Conservation (phyloP, 495 filamentous ascomycete species). For the Bacidia rubella region DNA sequence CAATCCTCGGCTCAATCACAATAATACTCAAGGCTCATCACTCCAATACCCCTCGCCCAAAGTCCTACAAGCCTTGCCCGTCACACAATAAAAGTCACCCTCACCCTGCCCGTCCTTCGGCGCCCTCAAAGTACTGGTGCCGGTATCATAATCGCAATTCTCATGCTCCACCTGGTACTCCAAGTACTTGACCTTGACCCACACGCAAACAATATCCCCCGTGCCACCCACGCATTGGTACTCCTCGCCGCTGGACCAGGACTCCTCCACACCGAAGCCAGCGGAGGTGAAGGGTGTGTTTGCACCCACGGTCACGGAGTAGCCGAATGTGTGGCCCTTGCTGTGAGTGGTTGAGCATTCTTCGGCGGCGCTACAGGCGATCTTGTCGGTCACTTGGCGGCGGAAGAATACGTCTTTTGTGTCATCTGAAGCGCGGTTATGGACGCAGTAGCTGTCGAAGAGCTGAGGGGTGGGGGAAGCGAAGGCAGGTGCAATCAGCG, state of each 20-base stretch:
- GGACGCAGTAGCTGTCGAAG: too few relatives aligned
- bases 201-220: not conserved
- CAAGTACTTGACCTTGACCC: not conserved
- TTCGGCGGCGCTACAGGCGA: not conserved
- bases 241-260: not conserved
- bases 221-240: not conserved
- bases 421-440: too few relatives aligned
- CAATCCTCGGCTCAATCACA: too few relatives aligned
- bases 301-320: not conserved
- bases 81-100: too few relatives aligned
- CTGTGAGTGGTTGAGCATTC: not conserved
- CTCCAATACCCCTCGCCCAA: too few relatives aligned
- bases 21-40: too few relatives aligned
- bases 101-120: too few relatives aligned
- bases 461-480: too few relatives aligned
- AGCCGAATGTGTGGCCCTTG: not conserved
- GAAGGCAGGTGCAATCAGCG: too few relatives aligned
- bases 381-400: not conserved
- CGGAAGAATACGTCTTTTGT: not conserved
- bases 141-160: not conserved
- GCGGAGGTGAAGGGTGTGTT: not conserved
- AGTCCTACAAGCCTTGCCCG: too few relatives aligned
- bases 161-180: not conserved
- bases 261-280: not conserved
- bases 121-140: too few relatives aligned